Conservation (phyloP, 2,329 filamentous ascomycete genomes). For the Huntiella omanensis region DNA sequence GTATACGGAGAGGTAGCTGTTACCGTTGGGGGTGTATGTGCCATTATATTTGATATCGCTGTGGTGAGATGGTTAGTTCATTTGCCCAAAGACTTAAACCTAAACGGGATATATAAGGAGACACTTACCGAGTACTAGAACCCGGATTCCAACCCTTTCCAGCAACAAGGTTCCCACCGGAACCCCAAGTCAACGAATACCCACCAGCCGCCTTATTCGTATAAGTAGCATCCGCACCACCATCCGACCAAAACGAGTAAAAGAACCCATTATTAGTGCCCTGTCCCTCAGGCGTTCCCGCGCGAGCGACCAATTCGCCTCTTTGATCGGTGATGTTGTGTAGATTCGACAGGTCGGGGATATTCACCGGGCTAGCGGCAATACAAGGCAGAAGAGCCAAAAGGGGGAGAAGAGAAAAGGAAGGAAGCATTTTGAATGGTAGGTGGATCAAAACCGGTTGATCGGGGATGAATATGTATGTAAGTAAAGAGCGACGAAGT, state of each 20-base stretch:
- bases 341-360: constrained; percentile 1
- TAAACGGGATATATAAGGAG: no score
- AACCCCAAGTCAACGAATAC: constrained; percentile 27
- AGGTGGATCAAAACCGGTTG: not conserved
- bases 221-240: constrained; percentile 24
- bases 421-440: constrained; percentile 3
- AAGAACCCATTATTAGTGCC: constrained; percentile 25
- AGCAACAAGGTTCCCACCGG: constrained; percentile 33
- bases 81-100: no score
- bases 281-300: constrained; percentile 19
- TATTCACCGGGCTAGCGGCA: constrained; percentile 3
- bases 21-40: constrained; percentile 18
- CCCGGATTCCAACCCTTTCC: constrained; percentile 41
- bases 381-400: not conserved
- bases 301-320: constrained; percentile 2
- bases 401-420: constrained; percentile 5
- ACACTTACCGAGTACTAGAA: constrained; percentile 22
- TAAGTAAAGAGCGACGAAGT: not conserved
- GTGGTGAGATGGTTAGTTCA: not conserved
- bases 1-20: constrained; percentile 21
- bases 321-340: not conserved
- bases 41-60: constrained; percentile 16
- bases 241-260: constrained; percentile 31
- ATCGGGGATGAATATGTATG: not conserved
- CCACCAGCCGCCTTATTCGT: constrained; percentile 24